Percentiles rank a stretch among this genome's conserved stretches.
These are phyloP conservation scores for Kluyveromyces nonfermentans DNA, from an alignment of 805 yeast genomes.

Conservation along the genomic window DNA sequence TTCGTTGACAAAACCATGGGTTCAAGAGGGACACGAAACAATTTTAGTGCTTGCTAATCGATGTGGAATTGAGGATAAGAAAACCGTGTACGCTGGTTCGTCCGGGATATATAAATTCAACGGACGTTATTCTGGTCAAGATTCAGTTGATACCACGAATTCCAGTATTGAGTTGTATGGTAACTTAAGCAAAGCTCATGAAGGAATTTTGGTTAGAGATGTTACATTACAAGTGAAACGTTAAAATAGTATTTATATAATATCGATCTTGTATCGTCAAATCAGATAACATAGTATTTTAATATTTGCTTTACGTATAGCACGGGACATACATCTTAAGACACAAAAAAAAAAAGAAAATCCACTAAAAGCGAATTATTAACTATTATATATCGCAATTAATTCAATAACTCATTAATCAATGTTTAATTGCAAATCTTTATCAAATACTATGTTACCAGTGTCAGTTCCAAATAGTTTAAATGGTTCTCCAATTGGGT, in stretches of 20 bases:
- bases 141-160: constrained; percentile 33
- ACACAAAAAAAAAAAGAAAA: no score
- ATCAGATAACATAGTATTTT: no score
- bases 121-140: constrained; percentile 26
- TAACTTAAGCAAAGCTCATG: constrained; percentile 50
- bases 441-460: constrained; percentile 2
- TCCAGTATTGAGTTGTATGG: constrained; percentile 47
- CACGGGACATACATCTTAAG: no score
- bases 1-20: constrained; percentile 17
- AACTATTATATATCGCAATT: not conserved
- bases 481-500: constrained; percentile 4
- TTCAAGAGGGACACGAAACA: constrained; percentile 21
- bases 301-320: no score
- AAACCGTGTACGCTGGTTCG: constrained; percentile 53
- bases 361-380: no score
- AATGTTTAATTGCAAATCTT: not conserved
- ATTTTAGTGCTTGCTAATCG: constrained; percentile 57
- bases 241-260: no score
- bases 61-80: constrained; percentile 62
- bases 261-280: no score
- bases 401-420: not conserved
- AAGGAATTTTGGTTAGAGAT: constrained; percentile 56
- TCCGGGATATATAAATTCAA: constrained; percentile 49
- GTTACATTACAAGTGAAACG: constrained; percentile 33
- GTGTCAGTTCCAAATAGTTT: not conserved